A percentile compares a stretch with the other conserved stretches of the same genome.
phyloP scores from a whole-genome alignment of 129 eudicot species.

The Saposhnikovia divaricata region DNA sequence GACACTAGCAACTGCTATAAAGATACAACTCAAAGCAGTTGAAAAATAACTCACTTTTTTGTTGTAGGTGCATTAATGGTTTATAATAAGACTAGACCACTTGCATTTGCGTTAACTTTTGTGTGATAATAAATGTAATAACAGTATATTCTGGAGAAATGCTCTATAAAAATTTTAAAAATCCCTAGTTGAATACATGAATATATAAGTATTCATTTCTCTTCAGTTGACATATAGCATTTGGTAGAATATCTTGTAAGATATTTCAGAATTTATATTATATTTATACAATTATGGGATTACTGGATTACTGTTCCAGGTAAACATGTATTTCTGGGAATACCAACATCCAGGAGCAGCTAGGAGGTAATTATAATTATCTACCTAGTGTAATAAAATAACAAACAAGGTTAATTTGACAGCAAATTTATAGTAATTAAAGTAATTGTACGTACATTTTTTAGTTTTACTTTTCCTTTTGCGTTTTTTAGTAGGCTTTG shows the following conservation, averaged over 20 bases:
- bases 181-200: background rate
- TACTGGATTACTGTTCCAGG: constrained; percentile 36
- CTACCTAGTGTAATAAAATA: too few species aligned
- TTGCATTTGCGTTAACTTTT: background rate
- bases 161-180: background rate
- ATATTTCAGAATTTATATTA: too few species aligned
- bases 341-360: constrained; percentile 62
- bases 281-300: too few species aligned
- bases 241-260: too few species aligned
- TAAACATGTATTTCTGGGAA: constrained; percentile 42
- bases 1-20: background rate
- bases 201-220: too few species aligned
- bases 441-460: too few species aligned
- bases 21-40: background rate
- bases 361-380: constrained; percentile 15
- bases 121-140: background rate
- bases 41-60: background rate
- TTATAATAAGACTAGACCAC: background rate
- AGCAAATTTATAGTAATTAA: too few species aligned
- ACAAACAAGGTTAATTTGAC: too few species aligned
- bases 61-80: background rate
- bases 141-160: background rate
- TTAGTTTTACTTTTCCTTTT: too few species aligned
- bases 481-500: too few species aligned
- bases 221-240: background rate